A percentile compares a stretch with the other conserved stretches of the same genome.
phyloP scores from a whole-genome alignment of 139 green algal species.

The Haematococcus lacustris region DNA sequence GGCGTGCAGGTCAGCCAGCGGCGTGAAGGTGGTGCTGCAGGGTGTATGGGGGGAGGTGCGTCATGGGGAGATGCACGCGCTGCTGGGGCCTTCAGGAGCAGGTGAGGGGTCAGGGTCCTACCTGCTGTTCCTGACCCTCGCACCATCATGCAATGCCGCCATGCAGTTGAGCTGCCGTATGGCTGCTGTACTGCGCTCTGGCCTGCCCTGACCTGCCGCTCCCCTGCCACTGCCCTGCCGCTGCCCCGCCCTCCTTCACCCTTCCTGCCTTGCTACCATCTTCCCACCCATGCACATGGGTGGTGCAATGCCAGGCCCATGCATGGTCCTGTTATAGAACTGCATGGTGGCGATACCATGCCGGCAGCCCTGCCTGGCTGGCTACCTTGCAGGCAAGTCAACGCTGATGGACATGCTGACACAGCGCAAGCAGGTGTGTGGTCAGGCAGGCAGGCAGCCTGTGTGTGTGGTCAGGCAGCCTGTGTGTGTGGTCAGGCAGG shows the following conservation, averaged over 20 bases:
- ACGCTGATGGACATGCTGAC: slow-evolving; percentile 54
- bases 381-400: slow-evolving; percentile 35
- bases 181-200: background rate
- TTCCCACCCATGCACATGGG: no score
- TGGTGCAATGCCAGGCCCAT: no score
- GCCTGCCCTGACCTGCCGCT: background rate
- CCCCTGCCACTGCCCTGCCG: background rate
- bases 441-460: no score
- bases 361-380: no score
- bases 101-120: background rate
- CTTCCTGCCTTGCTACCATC: background rate
- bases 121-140: background rate
- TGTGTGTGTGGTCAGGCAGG: no score
- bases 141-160: background rate
- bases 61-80: no score
- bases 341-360: no score
- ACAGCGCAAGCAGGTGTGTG: slow-evolving; percentile 37
- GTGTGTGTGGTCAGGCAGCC: no score
- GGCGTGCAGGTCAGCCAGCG: no score
- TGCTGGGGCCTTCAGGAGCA: background rate
- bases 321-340: background rate
- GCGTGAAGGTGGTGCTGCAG: no score
- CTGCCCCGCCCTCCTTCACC: background rate
- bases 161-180: background rate
- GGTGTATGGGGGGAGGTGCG: no score